Base-by-base conservation (phyloP, 306 rosid genomes). In the Vigna radiata region DNA sequence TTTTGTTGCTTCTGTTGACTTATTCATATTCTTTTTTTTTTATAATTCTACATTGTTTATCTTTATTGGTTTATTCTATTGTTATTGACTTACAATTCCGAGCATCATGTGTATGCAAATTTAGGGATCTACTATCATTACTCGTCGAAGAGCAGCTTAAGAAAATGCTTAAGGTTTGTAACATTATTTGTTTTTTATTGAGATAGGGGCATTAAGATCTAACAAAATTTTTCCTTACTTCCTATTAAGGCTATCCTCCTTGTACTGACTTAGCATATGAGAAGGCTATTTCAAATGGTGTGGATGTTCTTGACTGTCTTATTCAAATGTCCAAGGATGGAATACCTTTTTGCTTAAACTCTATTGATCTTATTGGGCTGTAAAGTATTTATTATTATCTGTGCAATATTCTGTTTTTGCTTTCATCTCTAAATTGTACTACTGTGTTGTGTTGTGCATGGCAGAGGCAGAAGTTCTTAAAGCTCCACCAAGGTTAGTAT, bases 241-340 rank as follows among this genome's bases (percentile, higher is more conserved):
- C 29, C 2, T 27, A 27, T 27, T n/a, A n/a, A 85, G 97, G 90
- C 81, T 92, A 77, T 73, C 90, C 97, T 54, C 83, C 84, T 16
- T 92, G 98, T 78, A 90, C 92, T 18, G 65, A 90, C 72, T 56
- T 69, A 66, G 91, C 97, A 2, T 89, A 90, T 75, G 18, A 14
- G 0, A 54, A 82, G 14, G 98, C 98, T 75, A 88, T 92, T 52
- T 72, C 33, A 18, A 91, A 90, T 87, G 96, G 92, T 21, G 97
- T 58, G 15, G 96, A 88, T 48, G 77, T 95, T 68, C 89, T 95
- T 10, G 96, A 95, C 79, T 95, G 96, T 86, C 94, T 93, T 17
- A 96, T 95, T 84, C 96, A 88, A 83, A 79, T 95, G 52, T 70
- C 98, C 14, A 82, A 86, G 86, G 97, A 95, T 52, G 93, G 97